Base-by-base conservation (phyloP, 306 rosid species). In the Luffa aegyptiaca region DNA sequence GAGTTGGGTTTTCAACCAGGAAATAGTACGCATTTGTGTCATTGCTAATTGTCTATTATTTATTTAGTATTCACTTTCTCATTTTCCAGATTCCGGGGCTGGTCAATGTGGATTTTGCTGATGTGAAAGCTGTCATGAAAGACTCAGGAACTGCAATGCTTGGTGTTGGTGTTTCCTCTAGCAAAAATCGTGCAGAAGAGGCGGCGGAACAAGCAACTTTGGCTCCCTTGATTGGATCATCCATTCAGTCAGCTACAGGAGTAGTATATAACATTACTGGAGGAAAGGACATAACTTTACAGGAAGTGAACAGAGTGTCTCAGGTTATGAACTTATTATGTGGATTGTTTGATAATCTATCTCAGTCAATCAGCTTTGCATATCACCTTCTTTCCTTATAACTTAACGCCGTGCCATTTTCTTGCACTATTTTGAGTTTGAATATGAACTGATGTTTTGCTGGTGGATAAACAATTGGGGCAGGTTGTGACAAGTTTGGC, bases 131-230 rank as follows among this genome's bases (percentile, higher is more conserved):
- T 21, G 97, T 96, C 62, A 96, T 96, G 99, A 96, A 91, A 83
- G 92, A 96, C 85, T 96, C 99, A 1, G 99, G 99, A 78, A 96
- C 99, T 71, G 99, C 99, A 85, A 96, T 96, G 99, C 98, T 96
- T 2, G 99, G 99, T 42, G 97, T 96, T 35, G 99, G 99, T 73
- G 98, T 93, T 82, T 93, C 99, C 74, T 93, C 99, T 2, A 90
- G 99, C 82, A 96, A 96, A 87, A 96, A 96, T 70, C 94, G 99
- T 36, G 99, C 99, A 55, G 99, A 93, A 90, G 99, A 93, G 80
- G 99, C 99, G 13, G 99, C 99, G 3, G 98, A 93, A 75, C 99
- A 96, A 86, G 99, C 99, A 31, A 96, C 99, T 74, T 82, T 96
- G 86, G 99, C 99, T 82, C 99, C 99, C 53, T 86, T 96, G 48